Conservation (phyloP, 2,329 filamentous ascomycete species). For the Colletotrichum coccodes region DNA sequence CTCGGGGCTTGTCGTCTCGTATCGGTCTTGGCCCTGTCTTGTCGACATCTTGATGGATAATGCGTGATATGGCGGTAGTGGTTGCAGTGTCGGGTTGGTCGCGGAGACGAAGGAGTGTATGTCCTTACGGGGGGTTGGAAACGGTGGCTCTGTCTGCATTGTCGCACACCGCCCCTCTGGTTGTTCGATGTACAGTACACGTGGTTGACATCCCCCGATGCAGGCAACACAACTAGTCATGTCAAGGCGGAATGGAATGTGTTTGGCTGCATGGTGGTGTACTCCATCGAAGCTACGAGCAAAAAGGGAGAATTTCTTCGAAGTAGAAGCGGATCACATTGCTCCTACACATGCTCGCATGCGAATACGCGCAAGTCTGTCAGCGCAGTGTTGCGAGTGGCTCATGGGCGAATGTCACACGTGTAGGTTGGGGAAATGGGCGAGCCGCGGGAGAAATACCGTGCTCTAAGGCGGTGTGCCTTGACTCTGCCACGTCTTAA, state of each 20-base stretch:
- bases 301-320: neutral
- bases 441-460: neutral
- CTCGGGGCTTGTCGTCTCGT: neutral
- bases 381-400: neutral
- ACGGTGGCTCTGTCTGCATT: neutral
- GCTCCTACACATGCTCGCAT: neutral
- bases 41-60: neutral
- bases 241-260: neutral
- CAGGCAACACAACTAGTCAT: neutral
- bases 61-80: neutral
- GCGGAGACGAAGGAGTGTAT: no score
- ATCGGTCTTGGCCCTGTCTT: neutral
- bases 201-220: neutral
- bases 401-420: neutral
- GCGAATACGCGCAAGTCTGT: no score
- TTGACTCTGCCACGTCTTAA: slow-evolving; percentile 5
- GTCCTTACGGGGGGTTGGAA: neutral
- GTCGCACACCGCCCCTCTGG: neutral
- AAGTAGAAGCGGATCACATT: neutral
- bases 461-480: slow-evolving; percentile 12
- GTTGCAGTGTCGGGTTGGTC: neutral
- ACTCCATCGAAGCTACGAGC: neutral
- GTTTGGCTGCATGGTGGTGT: neutral
- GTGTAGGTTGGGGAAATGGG: neutral
- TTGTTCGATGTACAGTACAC: neutral